Percentiles rank a stretch among this genome's conserved stretches.
phyloP scores from a whole-genome alignment of 169 alveolate genomes.

The Babesia caballi region DNA sequence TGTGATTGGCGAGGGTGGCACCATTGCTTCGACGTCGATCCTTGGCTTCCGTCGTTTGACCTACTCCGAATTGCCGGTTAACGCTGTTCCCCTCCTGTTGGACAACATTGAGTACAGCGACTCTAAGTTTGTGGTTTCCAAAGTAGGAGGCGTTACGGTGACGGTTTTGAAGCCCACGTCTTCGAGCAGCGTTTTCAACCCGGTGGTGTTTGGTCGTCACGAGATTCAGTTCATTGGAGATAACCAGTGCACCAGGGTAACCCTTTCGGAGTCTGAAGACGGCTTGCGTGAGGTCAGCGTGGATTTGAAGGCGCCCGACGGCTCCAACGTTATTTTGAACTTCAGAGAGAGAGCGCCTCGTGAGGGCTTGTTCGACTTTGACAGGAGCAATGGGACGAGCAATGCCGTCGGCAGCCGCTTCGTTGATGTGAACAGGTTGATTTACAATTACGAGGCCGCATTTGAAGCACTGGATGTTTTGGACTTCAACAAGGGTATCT shows the following conservation, averaged over 20 bases:
- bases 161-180: not conserved
- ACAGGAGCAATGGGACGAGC: not conserved
- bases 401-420: not conserved
- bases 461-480: not conserved
- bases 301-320: not conserved
- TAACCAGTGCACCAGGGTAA: not conserved
- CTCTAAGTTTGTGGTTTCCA: not conserved
- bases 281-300: slow-evolving; percentile 9
- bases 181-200: slow-evolving; percentile 5
- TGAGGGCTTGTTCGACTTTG: not conserved
- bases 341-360: not conserved
- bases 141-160: slow-evolving; percentile 2
- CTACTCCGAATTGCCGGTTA: not conserved
- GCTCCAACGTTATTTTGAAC: not conserved
- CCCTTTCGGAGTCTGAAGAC: not conserved
- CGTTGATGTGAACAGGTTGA: slow-evolving; percentile 8
- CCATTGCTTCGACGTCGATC: not conserved
- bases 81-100: slow-evolving; percentile 1
- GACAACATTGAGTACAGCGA: slow-evolving; percentile 12
- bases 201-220: slow-evolving; percentile 54
- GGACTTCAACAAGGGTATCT: slow-evolving; percentile 48
- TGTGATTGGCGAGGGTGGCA: not conserved
- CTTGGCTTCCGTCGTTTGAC: not conserved
- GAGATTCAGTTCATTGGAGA: slow-evolving; percentile 30
- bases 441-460: not conserved